Percentiles rank a stretch among this genome's conserved stretches.
Evolutionary conservation across 2,329 filamentous ascomycete genomes (phyloP).

Genomic region (Exophiala oligosperma): DNA sequence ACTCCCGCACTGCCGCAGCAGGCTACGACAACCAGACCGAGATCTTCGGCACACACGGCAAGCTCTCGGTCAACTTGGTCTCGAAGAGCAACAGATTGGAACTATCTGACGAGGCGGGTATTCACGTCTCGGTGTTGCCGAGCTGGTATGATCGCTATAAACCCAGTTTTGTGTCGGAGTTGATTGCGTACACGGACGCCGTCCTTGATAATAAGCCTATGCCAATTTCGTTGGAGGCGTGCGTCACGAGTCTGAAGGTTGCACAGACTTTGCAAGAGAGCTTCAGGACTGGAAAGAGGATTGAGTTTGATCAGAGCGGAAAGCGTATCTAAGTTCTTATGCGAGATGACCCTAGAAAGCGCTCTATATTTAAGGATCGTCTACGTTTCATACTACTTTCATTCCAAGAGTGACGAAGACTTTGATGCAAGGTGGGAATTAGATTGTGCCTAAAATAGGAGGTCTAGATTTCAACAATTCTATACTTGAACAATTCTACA

Average conservation of each 20-base stretch:
- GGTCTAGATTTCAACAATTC: too few species aligned
- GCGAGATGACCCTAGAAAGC: too few species aligned
- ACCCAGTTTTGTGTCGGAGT: slow-evolving; percentile 32
- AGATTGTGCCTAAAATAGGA: too few species aligned
- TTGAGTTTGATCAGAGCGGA: slow-evolving; percentile 5
- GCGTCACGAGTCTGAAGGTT: slow-evolving; percentile 12
- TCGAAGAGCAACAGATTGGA: slow-evolving; percentile 32
- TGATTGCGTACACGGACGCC: slow-evolving; percentile 28
- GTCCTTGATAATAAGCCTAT: slow-evolving; percentile 14
- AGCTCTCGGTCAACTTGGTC: slow-evolving; percentile 37
- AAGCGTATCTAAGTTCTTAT: too few species aligned
- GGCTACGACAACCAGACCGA: slow-evolving; percentile 48
- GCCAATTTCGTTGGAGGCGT: slow-evolving; percentile 14
- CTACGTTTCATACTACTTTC: too few species aligned
- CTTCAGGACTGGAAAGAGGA: slow-evolving; percentile 10
- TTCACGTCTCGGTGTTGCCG: slow-evolving; percentile 28
- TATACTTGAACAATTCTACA: too few species aligned
- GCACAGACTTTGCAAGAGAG: slow-evolving; percentile 22
- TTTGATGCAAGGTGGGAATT: too few species aligned
- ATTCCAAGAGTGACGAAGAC: too few species aligned
- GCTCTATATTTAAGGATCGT: too few species aligned
- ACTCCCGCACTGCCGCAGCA: slow-evolving; percentile 43
- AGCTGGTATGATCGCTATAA: slow-evolving; percentile 33
- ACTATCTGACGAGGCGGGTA: slow-evolving; percentile 27
- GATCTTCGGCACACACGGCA: slow-evolving; percentile 43